These are phyloP conservation scores for Falciphora oryzae DNA, from an alignment of 2,329 filamentous ascomycete genomes.

Conservation along the genomic window DNA sequence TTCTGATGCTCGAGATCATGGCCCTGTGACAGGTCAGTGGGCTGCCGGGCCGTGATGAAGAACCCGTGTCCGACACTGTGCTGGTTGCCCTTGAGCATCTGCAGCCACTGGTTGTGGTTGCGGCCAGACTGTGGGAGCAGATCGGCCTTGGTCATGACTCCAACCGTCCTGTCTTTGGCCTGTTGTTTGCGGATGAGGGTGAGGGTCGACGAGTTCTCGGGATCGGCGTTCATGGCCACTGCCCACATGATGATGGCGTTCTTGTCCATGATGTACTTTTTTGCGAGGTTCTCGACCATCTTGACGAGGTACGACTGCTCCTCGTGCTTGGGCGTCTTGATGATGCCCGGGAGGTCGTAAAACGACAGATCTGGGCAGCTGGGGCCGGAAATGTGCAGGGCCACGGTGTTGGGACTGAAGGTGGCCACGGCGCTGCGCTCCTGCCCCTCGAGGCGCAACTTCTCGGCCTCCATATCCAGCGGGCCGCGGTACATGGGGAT, in stretches of 20 bases:
- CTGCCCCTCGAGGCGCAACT: constrained; percentile 20
- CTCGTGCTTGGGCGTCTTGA: constrained; percentile 60
- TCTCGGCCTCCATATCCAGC: constrained; percentile 19
- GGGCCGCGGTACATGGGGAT: constrained; percentile 36
- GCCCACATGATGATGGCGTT: constrained; percentile 74
- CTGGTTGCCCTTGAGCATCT: constrained; percentile 55
- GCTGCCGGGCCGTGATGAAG: constrained; percentile 64
- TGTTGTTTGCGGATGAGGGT: constrained; percentile 53
- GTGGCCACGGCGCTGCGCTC: constrained; percentile 48
- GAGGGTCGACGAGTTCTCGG: constrained; percentile 68
- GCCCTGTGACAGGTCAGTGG: constrained; percentile 15
- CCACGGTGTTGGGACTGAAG: constrained; percentile 78
- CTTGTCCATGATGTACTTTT: constrained; percentile 61
- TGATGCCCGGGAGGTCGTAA: constrained; percentile 80
- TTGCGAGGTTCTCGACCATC: constrained; percentile 66
- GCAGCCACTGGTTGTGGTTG: constrained; percentile 49
- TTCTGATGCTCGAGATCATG: constrained; percentile 47
- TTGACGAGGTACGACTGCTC: constrained; percentile 56
- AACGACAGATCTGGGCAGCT: constrained; percentile 70
- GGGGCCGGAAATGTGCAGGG: constrained; percentile 68
- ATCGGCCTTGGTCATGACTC: constrained; percentile 83
- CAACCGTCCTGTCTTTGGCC: constrained; percentile 57
- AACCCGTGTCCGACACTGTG: constrained; percentile 69
- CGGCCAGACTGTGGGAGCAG: constrained; percentile 50
- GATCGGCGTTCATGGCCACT: constrained; percentile 71